Evolutionary conservation across 768 basidiomycete genomes (phyloP), one percentile per base, ranked within the genome.

Genomic region (Pleurotus salmoneostramineus): DNA sequence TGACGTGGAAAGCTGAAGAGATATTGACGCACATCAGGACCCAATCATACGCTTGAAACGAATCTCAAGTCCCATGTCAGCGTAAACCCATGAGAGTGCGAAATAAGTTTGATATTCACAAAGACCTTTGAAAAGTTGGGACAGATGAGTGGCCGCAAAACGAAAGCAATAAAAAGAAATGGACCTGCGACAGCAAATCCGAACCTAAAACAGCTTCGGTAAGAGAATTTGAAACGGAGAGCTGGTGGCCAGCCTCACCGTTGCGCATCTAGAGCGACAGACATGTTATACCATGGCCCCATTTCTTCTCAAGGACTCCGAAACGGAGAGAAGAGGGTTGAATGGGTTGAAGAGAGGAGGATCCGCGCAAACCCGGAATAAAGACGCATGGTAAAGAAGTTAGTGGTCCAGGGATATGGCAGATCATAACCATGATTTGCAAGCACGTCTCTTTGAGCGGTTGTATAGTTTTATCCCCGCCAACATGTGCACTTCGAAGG

Each of bases 41-140:
- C 67, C 67, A 68, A 56, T 68, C 67, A 59, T 60, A 65, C 1
- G 66, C 15, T 50, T 65, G 65, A 27, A 68, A 36, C 3, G 57
- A 57, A 55, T 65, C 66, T 67, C 15, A 1, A 3, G 21, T 1
- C 21, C 21, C 21, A 27, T 8, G 21, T 14, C 8, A n/a, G 21
- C 10, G 37, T 40, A n/a, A 40, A n/a, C 37, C n/a, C 8, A 8
- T 27, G 45, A 7, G 8, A 47, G 45, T 17, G 15, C 8, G 8
- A 7, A 7, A 15, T 14, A 8, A 2, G n/a, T 8, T 7, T 8
- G 45, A 47, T 15, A 47, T 11, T 15, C n/a, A 15, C 14, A n/a
- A 40, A 40, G 37, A n/a, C 37, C 37, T 40, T 27, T 27, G 3
- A 27, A n/a, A 40, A 40, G n/a, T 47, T 27, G 14, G 21, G 21